Evolutionary conservation across 495 filamentous ascomycete species (phyloP).

Genomic region (Tuber magnatum): DNA sequence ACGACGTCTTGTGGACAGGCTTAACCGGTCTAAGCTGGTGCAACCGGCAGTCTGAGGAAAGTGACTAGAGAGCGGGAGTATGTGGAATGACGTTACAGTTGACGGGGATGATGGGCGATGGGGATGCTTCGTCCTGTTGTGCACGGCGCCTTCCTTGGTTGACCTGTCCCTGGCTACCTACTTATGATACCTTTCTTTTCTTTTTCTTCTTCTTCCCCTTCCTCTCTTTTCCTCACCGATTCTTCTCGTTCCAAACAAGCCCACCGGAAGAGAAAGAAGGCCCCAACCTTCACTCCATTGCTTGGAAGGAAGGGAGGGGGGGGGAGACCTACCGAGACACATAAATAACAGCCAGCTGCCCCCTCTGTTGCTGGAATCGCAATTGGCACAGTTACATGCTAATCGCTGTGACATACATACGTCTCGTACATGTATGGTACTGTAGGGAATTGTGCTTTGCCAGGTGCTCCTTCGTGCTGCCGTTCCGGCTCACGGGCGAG

Average conservation of each 20-base stretch:
- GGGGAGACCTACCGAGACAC: slow-evolving; percentile 34
- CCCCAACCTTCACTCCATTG: neutral
- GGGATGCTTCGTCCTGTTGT: slow-evolving; percentile 26
- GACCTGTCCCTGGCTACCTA: neutral
- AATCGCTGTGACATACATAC: slow-evolving; percentile 32
- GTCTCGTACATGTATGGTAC: slow-evolving; percentile 31
- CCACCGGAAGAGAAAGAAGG: neutral
- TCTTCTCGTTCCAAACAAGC: neutral
- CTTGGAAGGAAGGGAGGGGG: neutral
- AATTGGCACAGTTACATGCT: slow-evolving; percentile 36
- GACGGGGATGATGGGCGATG: slow-evolving; percentile 31
- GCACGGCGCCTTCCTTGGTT: slow-evolving; percentile 30
- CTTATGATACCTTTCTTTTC: neutral
- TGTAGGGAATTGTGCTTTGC: slow-evolving; percentile 25
- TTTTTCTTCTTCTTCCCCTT: neutral
- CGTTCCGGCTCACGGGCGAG: slow-evolving; percentile 36
- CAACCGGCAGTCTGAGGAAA: slow-evolving; percentile 29
- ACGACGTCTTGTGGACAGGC: neutral
- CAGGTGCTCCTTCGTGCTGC: slow-evolving; percentile 26
- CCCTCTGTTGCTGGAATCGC: slow-evolving; percentile 33
- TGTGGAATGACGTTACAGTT: slow-evolving; percentile 35
- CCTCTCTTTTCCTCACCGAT: neutral
- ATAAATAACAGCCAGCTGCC: slow-evolving; percentile 37
- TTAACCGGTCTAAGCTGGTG: slow-evolving; percentile 6
- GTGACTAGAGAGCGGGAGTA: slow-evolving; percentile 22